Conservation (phyloP, 495 filamentous ascomycete species). For the Penicillium dipodomyicola region DNA sequence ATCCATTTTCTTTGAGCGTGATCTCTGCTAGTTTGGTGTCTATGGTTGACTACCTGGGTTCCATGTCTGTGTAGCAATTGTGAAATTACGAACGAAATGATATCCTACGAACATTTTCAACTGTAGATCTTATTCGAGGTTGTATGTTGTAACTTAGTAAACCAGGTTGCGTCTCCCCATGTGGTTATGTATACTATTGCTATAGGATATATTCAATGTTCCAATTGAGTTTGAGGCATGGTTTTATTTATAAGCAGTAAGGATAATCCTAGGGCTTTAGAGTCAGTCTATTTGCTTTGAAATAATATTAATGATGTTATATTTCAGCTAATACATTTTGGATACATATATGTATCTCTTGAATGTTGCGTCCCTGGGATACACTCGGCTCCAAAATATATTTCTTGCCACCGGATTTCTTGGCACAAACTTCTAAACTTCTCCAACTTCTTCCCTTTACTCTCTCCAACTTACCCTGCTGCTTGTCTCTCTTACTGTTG, state of each 20-base stretch:
- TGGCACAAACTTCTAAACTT: constrained; percentile 14
- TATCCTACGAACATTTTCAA: constrained; percentile 7
- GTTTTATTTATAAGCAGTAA: too few species aligned
- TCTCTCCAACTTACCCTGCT: neutral
- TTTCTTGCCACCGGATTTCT: constrained; percentile 19
- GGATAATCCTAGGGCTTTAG: too few species aligned
- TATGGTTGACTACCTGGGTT: constrained; percentile 21
- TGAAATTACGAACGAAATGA: constrained; percentile 16
- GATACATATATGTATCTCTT: too few species aligned
- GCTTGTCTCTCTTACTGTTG: neutral
- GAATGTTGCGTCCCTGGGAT: too few species aligned
- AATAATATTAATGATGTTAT: too few species aligned
- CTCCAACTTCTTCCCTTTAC: neutral
- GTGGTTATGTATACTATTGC: too few species aligned
- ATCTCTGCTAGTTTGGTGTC: constrained; percentile 20
- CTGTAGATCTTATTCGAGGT: neutral
- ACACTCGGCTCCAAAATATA: neutral
- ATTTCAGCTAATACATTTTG: too few species aligned
- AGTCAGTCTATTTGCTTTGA: too few species aligned
- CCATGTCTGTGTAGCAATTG: constrained; percentile 20
- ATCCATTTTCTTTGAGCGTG: constrained; percentile 26
- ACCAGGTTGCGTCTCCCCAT: too few species aligned
- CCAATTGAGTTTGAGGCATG: too few species aligned
- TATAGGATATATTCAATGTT: too few species aligned
- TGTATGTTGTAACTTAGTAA: too few species aligned